Base-by-base conservation (phyloP, 208 protist genomes). In the Wallacemonas collosoma region DNA sequence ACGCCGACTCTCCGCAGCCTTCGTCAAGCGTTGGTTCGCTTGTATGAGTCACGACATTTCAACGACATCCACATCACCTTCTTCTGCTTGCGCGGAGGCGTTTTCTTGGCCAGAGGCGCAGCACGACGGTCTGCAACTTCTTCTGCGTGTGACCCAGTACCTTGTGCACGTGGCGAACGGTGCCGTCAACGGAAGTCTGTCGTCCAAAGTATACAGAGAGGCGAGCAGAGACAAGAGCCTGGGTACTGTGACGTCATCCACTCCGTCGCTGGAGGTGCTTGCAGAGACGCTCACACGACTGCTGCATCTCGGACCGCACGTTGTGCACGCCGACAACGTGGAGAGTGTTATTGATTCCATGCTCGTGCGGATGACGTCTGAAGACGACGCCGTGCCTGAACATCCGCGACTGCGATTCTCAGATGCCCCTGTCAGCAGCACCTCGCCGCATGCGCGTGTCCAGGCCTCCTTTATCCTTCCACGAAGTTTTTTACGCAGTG, bases 111-210 rank as follows among this genome's bases (percentile, higher is more conserved):
- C 53, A 5, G 56, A 62, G 17, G 36, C 0, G 36, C 41, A 15
- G 38, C 60, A 65, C 43, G 60, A 65, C 15, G 60, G 12, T 5
- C 43, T 65, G 60, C 60, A 65, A 47, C 60, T 65, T 4, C 60
- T 65, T 8, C 43, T 65, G 60, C 60, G 60, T 1, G 43, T 36
- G 8, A 50, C 43, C 8, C 60, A 41, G 41, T 65, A 65, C 36
- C 40, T 44, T 14, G 9, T 36, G 41, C 40, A 65, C 60, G 12
- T 65, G n/a, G 60, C 60, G 11, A 50, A 14, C 41, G 43, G 38
- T 4, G 14, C 60, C 11, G 60, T 14, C 9, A 15, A 26, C 26
- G 26, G 26, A 26, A 26, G 26, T 26, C 26, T 26, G 26, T 26
- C 26, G 26, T 26, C 26, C 26, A 26, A 26, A 26, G 26, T 26